Percentiles rank a stretch among this genome's conserved stretches.
Conservation (phyloP, 208 protist species). For the Borovskyia barvae region DNA sequence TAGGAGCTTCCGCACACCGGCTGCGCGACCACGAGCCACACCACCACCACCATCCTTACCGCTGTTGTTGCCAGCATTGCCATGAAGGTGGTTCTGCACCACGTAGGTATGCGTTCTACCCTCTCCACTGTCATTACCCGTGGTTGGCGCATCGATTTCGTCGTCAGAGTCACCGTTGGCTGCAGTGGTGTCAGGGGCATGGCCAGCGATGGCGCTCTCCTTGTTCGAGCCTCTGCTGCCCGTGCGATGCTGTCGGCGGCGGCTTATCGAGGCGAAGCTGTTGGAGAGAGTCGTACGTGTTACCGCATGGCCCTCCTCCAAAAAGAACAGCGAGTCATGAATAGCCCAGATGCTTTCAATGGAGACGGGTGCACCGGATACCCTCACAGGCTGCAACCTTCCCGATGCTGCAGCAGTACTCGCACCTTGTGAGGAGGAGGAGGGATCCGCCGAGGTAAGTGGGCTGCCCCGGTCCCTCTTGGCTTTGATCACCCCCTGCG, state of each 20-base stretch:
- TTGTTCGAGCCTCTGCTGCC: constrained; percentile 6
- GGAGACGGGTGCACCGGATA: constrained; percentile 4
- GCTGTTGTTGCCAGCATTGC: too few species aligned
- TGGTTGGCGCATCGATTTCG: too few species aligned
- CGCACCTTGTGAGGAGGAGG: not conserved
- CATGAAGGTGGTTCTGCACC: too few species aligned
- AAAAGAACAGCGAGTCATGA: constrained; percentile 49
- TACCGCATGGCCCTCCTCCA: constrained; percentile 31
- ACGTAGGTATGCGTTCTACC: too few species aligned
- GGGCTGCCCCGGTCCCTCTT: not conserved
- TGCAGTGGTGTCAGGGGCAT: not conserved
- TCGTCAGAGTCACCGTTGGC: not conserved
- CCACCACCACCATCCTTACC: not conserved
- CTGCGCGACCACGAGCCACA: not conserved
- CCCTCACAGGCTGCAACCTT: too few species aligned
- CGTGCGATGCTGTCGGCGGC: constrained; percentile 19
- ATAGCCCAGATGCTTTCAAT: constrained; percentile 48
- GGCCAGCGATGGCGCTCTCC: not conserved
- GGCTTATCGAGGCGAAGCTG: constrained; percentile 20
- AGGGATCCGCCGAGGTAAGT: not conserved
- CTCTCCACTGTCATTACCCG: too few species aligned
- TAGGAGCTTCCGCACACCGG: too few species aligned
- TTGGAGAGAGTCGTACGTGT: constrained; percentile 25
- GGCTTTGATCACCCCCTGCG: constrained; percentile 20
- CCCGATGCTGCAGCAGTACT: too few species aligned